phyloP scores from a whole-genome alignment of 768 basidiomycete genomes.

The Strobilomyces confusus region DNA sequence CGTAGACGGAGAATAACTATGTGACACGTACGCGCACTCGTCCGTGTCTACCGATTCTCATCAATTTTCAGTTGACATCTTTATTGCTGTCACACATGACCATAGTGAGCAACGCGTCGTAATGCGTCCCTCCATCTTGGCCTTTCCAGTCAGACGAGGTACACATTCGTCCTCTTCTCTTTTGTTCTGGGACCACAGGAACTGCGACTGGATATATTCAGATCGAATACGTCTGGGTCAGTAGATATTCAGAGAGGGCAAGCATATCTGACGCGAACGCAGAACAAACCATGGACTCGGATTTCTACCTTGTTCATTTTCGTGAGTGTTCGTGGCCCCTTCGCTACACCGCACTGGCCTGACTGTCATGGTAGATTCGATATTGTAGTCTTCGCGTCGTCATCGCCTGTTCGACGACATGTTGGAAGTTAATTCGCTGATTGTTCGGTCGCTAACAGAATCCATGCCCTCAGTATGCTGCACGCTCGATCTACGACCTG shows the following conservation, averaged over 20 bases:
- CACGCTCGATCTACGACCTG: no score
- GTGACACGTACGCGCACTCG: background rate
- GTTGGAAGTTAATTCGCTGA: background rate
- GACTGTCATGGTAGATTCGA: slow-evolving; percentile 3
- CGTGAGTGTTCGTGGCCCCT: background rate
- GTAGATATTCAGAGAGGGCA: background rate
- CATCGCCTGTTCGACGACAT: background rate
- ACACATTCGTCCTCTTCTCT: background rate
- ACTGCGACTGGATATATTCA: background rate
- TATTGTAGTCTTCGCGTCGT: slow-evolving; percentile 7
- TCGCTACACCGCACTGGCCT: background rate
- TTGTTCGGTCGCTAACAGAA: background rate
- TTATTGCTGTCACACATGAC: slow-evolving; percentile 7
- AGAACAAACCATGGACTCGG: slow-evolving; percentile 2
- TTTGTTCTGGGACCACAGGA: background rate
- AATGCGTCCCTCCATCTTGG: background rate
- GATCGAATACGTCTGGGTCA: slow-evolving; percentile 11
- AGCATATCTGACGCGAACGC: background rate
- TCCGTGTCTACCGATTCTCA: background rate
- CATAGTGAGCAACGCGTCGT: background rate
- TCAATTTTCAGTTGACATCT: background rate
- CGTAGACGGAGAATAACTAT: background rate
- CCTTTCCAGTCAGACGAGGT: slow-evolving; percentile 9
- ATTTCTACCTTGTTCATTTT: slow-evolving; percentile 6
- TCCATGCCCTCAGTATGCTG: slow-evolving; percentile 1